Base-by-base conservation (phyloP, 169 alveolate species). In the Eimeria zaria region DNA sequence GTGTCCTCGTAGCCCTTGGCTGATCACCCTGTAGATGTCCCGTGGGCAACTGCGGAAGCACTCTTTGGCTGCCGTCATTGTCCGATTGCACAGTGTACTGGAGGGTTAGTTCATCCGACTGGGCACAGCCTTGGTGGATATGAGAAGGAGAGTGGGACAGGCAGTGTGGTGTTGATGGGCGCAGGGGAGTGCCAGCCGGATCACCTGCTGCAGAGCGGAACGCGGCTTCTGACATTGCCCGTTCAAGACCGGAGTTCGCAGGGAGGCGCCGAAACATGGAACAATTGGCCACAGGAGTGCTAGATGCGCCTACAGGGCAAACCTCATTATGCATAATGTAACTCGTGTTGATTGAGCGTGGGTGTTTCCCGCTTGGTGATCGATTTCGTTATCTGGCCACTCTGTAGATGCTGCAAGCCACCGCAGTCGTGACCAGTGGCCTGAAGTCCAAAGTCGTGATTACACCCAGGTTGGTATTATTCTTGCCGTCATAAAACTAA, bases 221-320 rank as follows among this genome's bases (percentile, higher is more conserved):
- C 11, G 92, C 46, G 69, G 92, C 92, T 33, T 85, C 92, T 60
- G 92, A 85, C 92, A 85, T 55, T 60, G 92, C 92, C 62, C 78
- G 74, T 39, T 60, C 80, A 85, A 46, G 6, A 1, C 48, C 11
- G 33, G 69, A n/a, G 74, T 27, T 33, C 60, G 58, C 12, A 85
- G 92, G 78, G 64, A 39, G 92, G 14, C 30, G 74, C 78, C 92
- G 92, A 30, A 41, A 22, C 81, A 60, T 60, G 48, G 92, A 85
- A 51, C 71, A 55, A 16, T 33, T 44, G 55, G 46, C 20, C 74
- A 85, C 58, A 8, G 62, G 39, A 33, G 55, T 85, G 78, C 2
- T 20, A 16, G 46, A 33, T 85, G 51, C 39, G 11, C 36, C 51
- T 36, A 39, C 46, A 46, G 60, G 16, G 55, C 78, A 55, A 27